Conservation (phyloP, 352 stramenopile genomes). For the Globisporangium megalacanthum region DNA sequence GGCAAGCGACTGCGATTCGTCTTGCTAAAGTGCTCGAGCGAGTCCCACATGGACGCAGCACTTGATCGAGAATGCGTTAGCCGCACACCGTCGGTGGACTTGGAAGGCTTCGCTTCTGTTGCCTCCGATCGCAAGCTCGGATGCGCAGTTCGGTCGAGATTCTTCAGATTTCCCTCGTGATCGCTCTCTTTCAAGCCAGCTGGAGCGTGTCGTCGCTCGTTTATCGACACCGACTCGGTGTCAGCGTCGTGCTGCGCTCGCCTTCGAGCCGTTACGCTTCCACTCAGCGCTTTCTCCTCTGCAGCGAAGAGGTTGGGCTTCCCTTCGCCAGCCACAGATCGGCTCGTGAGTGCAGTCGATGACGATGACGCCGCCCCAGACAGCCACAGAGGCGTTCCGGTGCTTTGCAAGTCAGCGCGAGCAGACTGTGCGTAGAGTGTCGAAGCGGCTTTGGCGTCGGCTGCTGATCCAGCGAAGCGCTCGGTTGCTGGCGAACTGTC, state of each 20-base stretch:
- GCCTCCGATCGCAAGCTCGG: background rate
- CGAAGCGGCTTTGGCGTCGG: background rate
- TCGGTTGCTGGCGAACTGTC: slow-evolving; percentile 1
- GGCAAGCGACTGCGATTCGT: slow-evolving; percentile 55
- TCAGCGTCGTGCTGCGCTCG: background rate
- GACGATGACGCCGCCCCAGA: slow-evolving; percentile 3
- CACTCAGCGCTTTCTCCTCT: slow-evolving; percentile 7
- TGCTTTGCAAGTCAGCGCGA: background rate
- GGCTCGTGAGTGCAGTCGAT: background rate
- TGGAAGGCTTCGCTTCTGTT: background rate
- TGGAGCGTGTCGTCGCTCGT: background rate
- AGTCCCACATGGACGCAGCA: slow-evolving; percentile 45
- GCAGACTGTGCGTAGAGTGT: background rate
- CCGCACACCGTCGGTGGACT: background rate
- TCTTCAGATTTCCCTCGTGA: background rate
- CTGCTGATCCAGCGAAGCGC: background rate
- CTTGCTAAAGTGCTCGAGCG: slow-evolving; percentile 78
- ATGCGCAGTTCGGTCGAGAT: background rate
- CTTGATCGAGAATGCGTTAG: background rate
- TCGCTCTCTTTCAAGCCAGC: slow-evolving; percentile 1
- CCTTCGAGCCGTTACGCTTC: slow-evolving; percentile 7
- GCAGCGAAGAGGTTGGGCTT: slow-evolving; percentile 9
- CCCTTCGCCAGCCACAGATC: slow-evolving; percentile 1
- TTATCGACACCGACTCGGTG: too few species aligned
- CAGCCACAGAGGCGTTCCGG: slow-evolving; percentile 14